Base-by-base conservation (phyloP, 78 protist species). In the Isochrysis galbana region DNA sequence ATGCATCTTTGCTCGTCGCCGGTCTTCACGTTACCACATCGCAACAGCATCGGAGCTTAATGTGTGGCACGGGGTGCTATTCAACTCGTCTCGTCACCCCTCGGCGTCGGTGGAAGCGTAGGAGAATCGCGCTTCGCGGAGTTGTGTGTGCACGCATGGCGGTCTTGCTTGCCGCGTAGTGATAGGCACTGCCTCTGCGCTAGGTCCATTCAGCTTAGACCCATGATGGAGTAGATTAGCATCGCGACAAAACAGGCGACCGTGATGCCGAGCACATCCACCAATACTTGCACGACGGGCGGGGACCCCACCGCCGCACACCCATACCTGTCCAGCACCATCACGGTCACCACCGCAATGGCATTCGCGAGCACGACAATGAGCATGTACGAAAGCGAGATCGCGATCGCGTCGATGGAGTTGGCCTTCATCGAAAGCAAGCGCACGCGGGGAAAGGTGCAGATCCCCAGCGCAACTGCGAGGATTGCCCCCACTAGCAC, bases 231-330 rank as follows among this genome's bases (percentile, higher is more conserved):
- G 61, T 51, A 26, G 74, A 67, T n/a, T 23, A 2, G 36, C 38
- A 29, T 3, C 74, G 74, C 74, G 32, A 67, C 74, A 3, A 67
- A 23, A 11, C 17, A 26, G 11, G 74, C 32, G 74, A 67, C 29
- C 7, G 74, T 26, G 3, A n/a, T 67, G 36, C 74, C 74, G 36
- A 67, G 11, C 74, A 67, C 74, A n/a, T 67, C 74, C 74, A 67
- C 74, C 74, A 67, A 23, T 11, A 67, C 74, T n/a, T 67, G 83
- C 83, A 72, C 83, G 46, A 72, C 83, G 7, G 83, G 83, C 39
- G 83, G 83, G 7, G 44, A 11, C 34, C 83, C 83, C n/a, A 72
- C 83, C 32, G 83, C 83, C 32, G 83, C 83, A 39, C 1, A 10
- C 23, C 44, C 44, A 23, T 5, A 72, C 29, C 17, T 5, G 83